Base-by-base conservation (phyloP, 2,329 filamentous ascomycete species). In the Monosporascus cannonballus region DNA sequence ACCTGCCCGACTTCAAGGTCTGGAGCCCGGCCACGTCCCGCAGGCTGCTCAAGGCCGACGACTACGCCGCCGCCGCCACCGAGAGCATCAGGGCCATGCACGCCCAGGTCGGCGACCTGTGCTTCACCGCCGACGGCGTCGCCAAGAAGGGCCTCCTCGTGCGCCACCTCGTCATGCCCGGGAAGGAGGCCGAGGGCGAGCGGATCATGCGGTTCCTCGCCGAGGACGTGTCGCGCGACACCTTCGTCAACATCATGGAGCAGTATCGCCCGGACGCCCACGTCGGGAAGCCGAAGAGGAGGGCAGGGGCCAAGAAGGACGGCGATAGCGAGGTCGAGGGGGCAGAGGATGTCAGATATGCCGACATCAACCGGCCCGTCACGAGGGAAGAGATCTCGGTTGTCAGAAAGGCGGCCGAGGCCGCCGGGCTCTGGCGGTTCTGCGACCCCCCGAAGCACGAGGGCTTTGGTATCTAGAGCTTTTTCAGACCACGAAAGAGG, bases 221-320 rank as follows among this genome's bases (percentile, higher is more conserved):
- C 0, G 74, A 79, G 27, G 81, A 90, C 50, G 77, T 95, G 2
- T 89, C 86, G 3, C 78, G 74, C 51, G 89, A 94, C 67, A 76
- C 87, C 44, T 93, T 92, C 69, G 80, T 94, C 54, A 86, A 95
- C 65, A 85, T 95, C 59, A 94, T 94, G 89, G 89, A 95, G 69
- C 90, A 95, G 70, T 94, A 94, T 64, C 84, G 84, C 56, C 89
- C 89, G 0, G 81, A 87, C 57, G 90, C 88, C 0, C 84, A 95
- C 67, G 90, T 95, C 1, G 90, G 90, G 3, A 93, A 90, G 72
- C 73, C 75, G 51, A 81, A 72, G 52, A 64, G 62, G 54, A 64
- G 27, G 46, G 52, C 47, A 64, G 58, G 58, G 58, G 17, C 14
- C 22, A 22, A 9, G 22, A 4, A 30, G 14, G 22, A 30, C 14